Base-by-base conservation (phyloP, 306 rosid genomes). In the Quercus cerris region DNA sequence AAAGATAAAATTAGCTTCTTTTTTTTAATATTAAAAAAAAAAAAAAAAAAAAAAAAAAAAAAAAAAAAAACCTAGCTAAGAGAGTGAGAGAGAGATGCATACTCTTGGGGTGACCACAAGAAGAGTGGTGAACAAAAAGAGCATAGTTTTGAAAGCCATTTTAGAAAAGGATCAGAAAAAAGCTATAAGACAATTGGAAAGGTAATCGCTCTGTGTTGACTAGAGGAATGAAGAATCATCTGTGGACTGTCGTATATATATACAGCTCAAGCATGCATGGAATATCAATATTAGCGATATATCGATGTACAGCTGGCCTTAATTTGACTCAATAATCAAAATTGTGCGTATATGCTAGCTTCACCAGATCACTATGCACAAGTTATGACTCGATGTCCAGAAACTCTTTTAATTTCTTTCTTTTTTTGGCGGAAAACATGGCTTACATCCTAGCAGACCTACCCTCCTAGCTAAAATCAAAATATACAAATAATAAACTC, bases 91-190 rank as follows among this genome's bases (percentile, higher is more conserved):
- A n/a, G 68, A 25, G 69, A 31, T 38, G 10, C 31, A 74, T 78
- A 87, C 95, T 89, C 71, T 66, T 4, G 91, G 27, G 38, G 87
- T 18, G 0, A 86, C 63, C 58, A 81, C 52, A 28, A 92, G 89
- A 82, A 83, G 8, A 75, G 86, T 73, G 66, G 66, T 52, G 30
- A 87, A 73, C 68, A 92, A 79, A 73, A 87, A 54, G 74, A 90
- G 70, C 73, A 58, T 0, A 67, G 84, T 59, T 77, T 81, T 89
- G 85, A 31, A 77, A 87, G 87, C 84, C 97, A 92, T 92, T 35
- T 35, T 15, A 41, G 20, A 25, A 61, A 61, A 78, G 69, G 7
- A 67, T 12, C 3, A 67, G 27, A 31, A 33, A 33, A 10, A 52
- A n/a, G n/a, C 80, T 28, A 62, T 38, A 38, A 61, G 70, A 79